Conservation (phyloP, 75 land plant genomes). For the Cryptomeria japonica region DNA sequence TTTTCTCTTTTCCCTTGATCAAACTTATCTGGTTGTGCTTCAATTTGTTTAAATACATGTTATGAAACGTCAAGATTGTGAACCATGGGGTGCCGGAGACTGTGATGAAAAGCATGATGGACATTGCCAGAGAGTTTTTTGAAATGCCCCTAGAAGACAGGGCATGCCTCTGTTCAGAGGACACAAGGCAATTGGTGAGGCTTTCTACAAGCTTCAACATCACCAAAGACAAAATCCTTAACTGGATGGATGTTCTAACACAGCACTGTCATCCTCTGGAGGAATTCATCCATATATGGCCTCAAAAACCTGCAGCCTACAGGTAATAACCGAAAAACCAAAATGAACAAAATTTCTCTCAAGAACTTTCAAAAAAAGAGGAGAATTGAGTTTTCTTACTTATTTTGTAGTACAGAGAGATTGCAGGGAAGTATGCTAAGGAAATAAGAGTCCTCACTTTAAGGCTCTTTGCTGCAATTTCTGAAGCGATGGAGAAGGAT, state of each 20-base stretch:
- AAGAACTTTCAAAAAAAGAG: background rate
- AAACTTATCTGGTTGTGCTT: background rate
- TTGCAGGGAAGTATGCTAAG: conserved; percentile 30
- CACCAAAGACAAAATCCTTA: conserved; percentile 41
- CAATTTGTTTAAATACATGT: background rate
- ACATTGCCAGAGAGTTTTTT: conserved; percentile 44
- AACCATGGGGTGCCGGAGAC: conserved; percentile 61
- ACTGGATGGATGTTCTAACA: conserved; percentile 69
- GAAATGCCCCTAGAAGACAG: conserved; percentile 47
- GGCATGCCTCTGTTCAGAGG: conserved; percentile 23
- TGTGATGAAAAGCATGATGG: conserved; percentile 33
- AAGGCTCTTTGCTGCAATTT: conserved; percentile 34
- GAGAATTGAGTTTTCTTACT: background rate
- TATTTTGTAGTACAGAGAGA: conserved; percentile 13
- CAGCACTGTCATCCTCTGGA: conserved; percentile 49
- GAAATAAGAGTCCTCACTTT: conserved; percentile 23
- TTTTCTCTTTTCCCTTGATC: background rate
- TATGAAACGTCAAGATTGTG: conserved; percentile 29
- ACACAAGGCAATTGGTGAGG: conserved; percentile 37
- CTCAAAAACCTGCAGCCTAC: conserved; percentile 41
- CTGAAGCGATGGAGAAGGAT: conserved; percentile 51
- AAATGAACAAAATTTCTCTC: background rate
- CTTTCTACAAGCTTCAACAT: conserved; percentile 54
- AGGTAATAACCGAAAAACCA: background rate
- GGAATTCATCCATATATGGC: conserved; percentile 44